Evolutionary conservation across 2,329 filamentous ascomycete genomes (phyloP), one percentile per base, ranked within the genome.

Genomic region (Fusarium circinatum): DNA sequence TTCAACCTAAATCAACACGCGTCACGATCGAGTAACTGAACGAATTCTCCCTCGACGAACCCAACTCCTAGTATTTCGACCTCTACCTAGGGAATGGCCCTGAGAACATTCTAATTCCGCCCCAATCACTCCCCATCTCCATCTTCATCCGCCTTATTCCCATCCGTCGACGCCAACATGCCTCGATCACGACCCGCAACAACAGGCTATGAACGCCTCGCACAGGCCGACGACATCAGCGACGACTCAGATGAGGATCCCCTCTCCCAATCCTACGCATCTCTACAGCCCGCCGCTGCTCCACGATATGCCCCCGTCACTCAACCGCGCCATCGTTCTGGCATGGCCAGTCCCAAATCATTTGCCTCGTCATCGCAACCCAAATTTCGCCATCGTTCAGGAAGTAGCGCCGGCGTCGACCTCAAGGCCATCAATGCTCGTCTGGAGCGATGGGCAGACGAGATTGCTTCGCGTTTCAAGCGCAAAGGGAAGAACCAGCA

Each of bases 401-500:
- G 81, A 75, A 93, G 94, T 80, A 96, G 95, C 78, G 94, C 94
- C 26, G 96, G 95, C 7, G 96, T 99, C 24, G 96, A 99, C 80
- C 93, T 99, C 80, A 98, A 98, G 82, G 96, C 96, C 68, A 98
- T 99, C 84, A 99, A 99, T 83, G 95, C 96, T 67, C 89, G 96
- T 30, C 86, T 99, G 32, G 96, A 99, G 84, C 89, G 94, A 80
- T 99, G 96, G 96, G 96, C 96, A 22, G 96, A 98, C 78, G 96
- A 99, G 84, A 98, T 99, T 79, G 95, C 96, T 36, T 93, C 94
- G 76, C 96, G 97, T 78, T 98, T 99, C 88, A 98, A 98, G 86
- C 94, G 95, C 76, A 92, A 91, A 78, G 90, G 92, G 61, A 94
- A 91, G 80, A 93, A 92, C 56, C 92, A 90, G 78, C 84, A 81